phyloP scores from a whole-genome alignment of 2,329 filamentous ascomycete genomes.

The Neopestalotiopsis sp. region DNA sequence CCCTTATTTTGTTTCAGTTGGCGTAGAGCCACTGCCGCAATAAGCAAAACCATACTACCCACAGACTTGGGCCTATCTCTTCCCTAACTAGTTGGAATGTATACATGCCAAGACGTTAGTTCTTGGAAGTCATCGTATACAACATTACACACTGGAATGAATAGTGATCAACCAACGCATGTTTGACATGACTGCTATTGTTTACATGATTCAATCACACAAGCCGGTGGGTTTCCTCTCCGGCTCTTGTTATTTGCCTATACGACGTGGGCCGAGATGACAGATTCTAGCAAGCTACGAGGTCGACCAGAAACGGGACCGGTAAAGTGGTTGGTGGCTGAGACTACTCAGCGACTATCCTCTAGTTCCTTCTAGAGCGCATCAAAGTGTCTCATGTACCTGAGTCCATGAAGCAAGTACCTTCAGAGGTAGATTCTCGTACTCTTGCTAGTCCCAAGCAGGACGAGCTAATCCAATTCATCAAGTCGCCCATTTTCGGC shows the following conservation, averaged over 20 bases:
- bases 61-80: neutral
- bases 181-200: neutral
- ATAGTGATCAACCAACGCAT: neutral
- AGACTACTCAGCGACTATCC: neutral
- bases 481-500: neutral
- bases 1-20: conserved; percentile 11
- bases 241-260: neutral
- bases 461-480: neutral
- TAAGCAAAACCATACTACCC: conserved; percentile 12
- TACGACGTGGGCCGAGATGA: neutral
- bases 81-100: neutral
- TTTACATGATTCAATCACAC: neutral
- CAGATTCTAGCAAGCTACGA: neutral
- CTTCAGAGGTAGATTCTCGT: neutral
- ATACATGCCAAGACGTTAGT: neutral
- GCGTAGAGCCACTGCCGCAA: conserved; percentile 10
- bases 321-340: neutral
- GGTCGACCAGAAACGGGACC: neutral
- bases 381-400: neutral
- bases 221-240: neutral
- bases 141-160: neutral
- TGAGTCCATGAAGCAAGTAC: neutral
- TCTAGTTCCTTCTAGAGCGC: conserved; percentile 1
- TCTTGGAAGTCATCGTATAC: neutral
- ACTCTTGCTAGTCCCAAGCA: neutral